Conservation (phyloP, 495 filamentous ascomycete genomes). For the Penicillium argentinense region DNA sequence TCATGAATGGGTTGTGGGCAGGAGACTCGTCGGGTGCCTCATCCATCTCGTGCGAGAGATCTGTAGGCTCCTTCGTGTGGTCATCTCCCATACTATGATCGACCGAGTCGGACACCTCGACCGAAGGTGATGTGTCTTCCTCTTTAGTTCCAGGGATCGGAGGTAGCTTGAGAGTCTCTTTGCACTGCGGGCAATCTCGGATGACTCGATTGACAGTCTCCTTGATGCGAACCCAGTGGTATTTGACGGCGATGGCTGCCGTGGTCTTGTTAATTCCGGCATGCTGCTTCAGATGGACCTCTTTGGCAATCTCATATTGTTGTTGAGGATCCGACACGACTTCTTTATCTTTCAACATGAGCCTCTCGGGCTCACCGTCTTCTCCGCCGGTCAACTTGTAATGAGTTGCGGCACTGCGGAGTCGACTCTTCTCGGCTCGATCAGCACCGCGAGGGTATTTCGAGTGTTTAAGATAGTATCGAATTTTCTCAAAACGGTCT, state of each 20-base stretch:
- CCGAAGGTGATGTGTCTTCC: constrained; percentile 27
- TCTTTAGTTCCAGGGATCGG: constrained; percentile 28
- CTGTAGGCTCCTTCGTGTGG: constrained; percentile 17
- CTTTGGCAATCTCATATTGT: constrained; percentile 86
- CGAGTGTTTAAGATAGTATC: constrained; percentile 91
- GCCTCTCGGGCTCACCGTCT: constrained; percentile 60
- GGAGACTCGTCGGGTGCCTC: constrained; percentile 31
- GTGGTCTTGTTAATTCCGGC: constrained; percentile 98
- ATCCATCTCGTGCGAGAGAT: constrained; percentile 31
- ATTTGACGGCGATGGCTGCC: constrained; percentile 87
- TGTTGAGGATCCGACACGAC: constrained; percentile 88
- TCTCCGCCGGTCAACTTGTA: constrained; percentile 70
- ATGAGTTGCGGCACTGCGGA: constrained; percentile 91
- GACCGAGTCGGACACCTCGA: constrained; percentile 15
- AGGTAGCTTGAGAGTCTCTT: constrained; percentile 67
- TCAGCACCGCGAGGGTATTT: constrained; percentile 94
- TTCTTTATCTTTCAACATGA: constrained; percentile 98
- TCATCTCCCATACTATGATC: constrained; percentile 19
- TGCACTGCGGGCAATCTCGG: constrained; percentile 87
- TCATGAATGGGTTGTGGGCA: constrained; percentile 37
- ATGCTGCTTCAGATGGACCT: constrained; percentile 74
- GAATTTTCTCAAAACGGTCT: constrained; percentile 98
- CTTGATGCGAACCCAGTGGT: constrained; percentile 99
- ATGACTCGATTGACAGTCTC: constrained; percentile 95
- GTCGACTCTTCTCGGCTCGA: constrained; percentile 90